Percentiles rank a stretch among this genome's conserved stretches.
Evolutionary conservation across 2,329 filamentous ascomycete species (phyloP).

Genomic region (Fusarium liriodendri): DNA sequence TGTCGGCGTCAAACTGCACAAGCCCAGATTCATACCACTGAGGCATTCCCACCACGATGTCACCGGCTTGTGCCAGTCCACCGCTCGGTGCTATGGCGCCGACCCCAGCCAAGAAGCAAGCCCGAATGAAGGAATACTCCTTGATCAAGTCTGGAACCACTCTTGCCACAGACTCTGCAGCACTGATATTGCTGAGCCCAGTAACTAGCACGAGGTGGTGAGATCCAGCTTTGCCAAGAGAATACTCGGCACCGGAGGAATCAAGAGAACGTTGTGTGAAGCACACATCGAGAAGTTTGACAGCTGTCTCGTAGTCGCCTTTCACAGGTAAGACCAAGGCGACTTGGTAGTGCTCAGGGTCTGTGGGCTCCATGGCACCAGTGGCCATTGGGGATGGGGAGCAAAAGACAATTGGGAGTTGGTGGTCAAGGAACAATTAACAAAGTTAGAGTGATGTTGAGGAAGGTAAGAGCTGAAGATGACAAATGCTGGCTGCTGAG

Average conservation of each 20-base stretch:
- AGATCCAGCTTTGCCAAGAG: neutral
- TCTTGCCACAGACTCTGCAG: accelerated
- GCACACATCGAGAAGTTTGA: accelerated
- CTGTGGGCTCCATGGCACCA: neutral
- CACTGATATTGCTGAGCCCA: accelerated
- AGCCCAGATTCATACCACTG: neutral
- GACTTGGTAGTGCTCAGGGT: neutral
- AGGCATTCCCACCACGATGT: neutral
- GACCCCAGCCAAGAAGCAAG: neutral
- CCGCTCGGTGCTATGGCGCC: accelerated
- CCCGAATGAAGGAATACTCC: accelerated
- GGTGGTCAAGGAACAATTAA: neutral
- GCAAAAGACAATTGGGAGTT: neutral
- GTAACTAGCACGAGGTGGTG: neutral
- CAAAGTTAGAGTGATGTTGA: neutral
- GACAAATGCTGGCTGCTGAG: neutral
- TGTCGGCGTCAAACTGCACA: neutral
- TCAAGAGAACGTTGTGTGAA: accelerated
- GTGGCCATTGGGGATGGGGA: neutral
- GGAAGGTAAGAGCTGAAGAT: neutral
- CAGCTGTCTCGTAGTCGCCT: neutral
- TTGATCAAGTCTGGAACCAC: neutral
- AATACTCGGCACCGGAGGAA: neutral
- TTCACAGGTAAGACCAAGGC: neutral
- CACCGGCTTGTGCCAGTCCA: neutral